Base-by-base conservation (phyloP, 75 land plant species). In the Gnetum montanum region DNA sequence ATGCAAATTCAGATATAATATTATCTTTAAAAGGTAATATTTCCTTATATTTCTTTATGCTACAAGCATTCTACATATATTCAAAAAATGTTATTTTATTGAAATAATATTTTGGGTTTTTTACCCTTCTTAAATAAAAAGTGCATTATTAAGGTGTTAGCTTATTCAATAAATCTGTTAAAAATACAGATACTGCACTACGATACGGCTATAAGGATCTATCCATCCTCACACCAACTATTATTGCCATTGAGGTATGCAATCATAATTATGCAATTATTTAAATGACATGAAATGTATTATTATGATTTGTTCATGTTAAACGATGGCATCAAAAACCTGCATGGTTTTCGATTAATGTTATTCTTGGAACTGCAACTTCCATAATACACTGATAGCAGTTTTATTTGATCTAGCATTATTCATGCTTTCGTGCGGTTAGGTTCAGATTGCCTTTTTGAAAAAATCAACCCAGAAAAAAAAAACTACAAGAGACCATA, bases 1-100 rank as follows among this genome's bases (percentile, higher is more conserved):
- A 68, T 34, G 19, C 59, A 24, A 68, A 38, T 16, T 63, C 70
- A 34, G 70, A 68, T 63, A 68, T 57, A 34, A 54, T 31, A 41
- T 15, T 41, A 41, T 41, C 43, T 3, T 41, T 41, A 41, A 15
- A 18, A 41, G n/a, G 43, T 41, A n/a, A 41, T 41, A 41, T 41
- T 2, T 41, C 13, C 23, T 15, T 41, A 41, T 41, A 41, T 1
- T 15, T 41, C n/a, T 41, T 15, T 15, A 15, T 41, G 43, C 43
- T 18, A 15, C 13, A 2, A 15, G 18, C 3, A 15, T 41, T 41
- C n/a, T n/a, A n/a, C n/a, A n/a, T n/a, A n/a, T n/a, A n/a, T n/a
- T n/a, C n/a, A 22, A 52, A 41, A 18, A 41, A 41, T 4, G 4
- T 41, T 41, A 15, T 41, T 5, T 41, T 41, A 38, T 38, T 38